A percentile compares a stretch with the other conserved stretches of the same genome.
These are phyloP conservation scores for Podospora comata DNA, from an alignment of 495 filamentous ascomycete species.

Conservation along the genomic window DNA sequence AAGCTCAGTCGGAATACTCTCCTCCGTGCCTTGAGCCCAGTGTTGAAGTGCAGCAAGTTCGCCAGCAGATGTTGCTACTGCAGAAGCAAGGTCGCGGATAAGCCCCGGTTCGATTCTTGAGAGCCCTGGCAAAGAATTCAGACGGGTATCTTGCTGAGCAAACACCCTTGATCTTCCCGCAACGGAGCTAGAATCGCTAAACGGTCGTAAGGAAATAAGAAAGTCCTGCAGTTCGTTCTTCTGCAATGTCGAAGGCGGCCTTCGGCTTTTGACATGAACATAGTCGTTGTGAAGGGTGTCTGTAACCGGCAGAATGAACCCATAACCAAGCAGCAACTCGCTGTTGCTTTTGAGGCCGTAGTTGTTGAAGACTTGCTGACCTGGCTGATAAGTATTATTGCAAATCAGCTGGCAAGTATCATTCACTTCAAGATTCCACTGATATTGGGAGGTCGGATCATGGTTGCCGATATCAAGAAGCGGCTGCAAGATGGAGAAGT, in stretches of 20 bases:
- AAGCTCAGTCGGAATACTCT: slow-evolving; percentile 7
- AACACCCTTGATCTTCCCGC: slow-evolving; percentile 32
- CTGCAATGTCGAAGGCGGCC: slow-evolving; percentile 4
- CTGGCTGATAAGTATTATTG: slow-evolving; percentile 28
- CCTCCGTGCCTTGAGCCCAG: background rate
- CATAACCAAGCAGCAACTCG: slow-evolving; percentile 53
- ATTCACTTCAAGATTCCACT: slow-evolving; percentile 38
- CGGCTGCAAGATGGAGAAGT: slow-evolving; percentile 53
- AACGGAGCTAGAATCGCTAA: slow-evolving; percentile 37
- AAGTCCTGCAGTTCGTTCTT: slow-evolving; percentile 28
- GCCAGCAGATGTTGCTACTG: slow-evolving; percentile 19
- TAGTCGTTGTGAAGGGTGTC: slow-evolving; percentile 48
- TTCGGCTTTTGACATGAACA: slow-evolving; percentile 44
- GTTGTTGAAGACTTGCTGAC: slow-evolving; percentile 51
- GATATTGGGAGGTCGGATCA: slow-evolving; percentile 39
- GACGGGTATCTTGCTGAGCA: slow-evolving; percentile 3
- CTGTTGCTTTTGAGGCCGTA: slow-evolving; percentile 54
- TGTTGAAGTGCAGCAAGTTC: slow-evolving; percentile 17
- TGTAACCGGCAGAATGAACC: slow-evolving; percentile 45
- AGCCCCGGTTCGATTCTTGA: slow-evolving; percentile 44
- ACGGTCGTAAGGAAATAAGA: slow-evolving; percentile 42
- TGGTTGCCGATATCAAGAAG: slow-evolving; percentile 55
- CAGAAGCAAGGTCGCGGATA: slow-evolving; percentile 32
- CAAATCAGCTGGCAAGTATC: slow-evolving; percentile 34
- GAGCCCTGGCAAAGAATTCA: slow-evolving; percentile 35